These are phyloP conservation scores for Hibiscus trionum DNA, from an alignment of 345 rosid species.

Conservation along the genomic window DNA sequence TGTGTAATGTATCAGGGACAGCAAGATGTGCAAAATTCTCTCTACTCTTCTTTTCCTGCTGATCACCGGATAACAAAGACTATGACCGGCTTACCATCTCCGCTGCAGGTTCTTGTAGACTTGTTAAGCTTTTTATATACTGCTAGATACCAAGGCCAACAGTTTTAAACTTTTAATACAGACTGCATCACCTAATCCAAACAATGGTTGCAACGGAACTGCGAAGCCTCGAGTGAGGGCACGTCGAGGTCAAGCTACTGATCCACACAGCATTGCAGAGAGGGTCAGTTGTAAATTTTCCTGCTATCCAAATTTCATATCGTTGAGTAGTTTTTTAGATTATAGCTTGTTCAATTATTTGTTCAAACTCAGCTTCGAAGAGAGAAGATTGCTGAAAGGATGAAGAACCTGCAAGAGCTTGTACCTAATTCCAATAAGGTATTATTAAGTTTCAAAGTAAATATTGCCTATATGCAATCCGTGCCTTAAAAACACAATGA, in stretches of 20 bases:
- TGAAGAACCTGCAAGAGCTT: constrained; percentile 57
- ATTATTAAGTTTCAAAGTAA: neutral
- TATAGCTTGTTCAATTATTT: neutral
- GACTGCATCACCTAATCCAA: constrained; percentile 20
- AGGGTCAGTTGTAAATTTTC: constrained; percentile 25
- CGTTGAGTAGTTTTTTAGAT: neutral
- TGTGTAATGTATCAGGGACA: constrained; percentile 24
- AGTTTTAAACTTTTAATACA: constrained; percentile 12
- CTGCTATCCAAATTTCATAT: neutral
- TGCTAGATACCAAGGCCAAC: neutral
- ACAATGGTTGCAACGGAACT: constrained; percentile 20
- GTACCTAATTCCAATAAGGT: constrained; percentile 62
- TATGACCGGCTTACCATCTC: constrained; percentile 16
- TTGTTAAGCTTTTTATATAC: neutral
- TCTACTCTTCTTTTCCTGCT: constrained; percentile 15
- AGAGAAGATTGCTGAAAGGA: constrained; percentile 59
- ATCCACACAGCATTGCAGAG: constrained; percentile 2
- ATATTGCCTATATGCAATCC: neutral
- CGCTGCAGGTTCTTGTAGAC: constrained; percentile 19
- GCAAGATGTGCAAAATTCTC: constrained; percentile 21
- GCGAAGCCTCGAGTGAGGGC: constrained; percentile 50
- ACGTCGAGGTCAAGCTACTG: constrained; percentile 13
- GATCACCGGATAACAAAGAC: constrained; percentile 12
- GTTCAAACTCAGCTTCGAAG: constrained; percentile 41
- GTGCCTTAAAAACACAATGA: neutral